Conservation (phyloP, 345 rosid genomes). For the Arabis alpina region DNA sequence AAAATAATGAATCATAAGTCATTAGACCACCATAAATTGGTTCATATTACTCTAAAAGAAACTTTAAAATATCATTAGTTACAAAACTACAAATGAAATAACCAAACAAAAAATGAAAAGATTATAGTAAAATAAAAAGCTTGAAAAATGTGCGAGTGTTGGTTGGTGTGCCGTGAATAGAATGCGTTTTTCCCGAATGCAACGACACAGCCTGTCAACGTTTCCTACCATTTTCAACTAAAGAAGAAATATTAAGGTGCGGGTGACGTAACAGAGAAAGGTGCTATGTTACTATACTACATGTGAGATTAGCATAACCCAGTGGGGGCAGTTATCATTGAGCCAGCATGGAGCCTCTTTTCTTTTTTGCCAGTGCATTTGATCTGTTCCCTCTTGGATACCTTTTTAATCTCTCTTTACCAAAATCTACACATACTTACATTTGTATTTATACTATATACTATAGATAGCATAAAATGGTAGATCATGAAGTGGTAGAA, state of each 20-base stretch:
- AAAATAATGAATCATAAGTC: too few relatives aligned
- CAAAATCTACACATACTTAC: not conserved
- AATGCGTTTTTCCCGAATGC: too few relatives aligned
- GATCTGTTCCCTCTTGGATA: constrained; percentile 38
- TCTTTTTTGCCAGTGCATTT: constrained; percentile 41
- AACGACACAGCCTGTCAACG: constrained; percentile 31
- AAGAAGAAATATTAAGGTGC: constrained; percentile 11
- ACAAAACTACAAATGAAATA: too few relatives aligned
- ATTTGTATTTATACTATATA: not conserved
- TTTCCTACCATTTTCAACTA: not conserved
- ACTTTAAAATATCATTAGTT: too few relatives aligned
- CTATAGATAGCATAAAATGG: too few relatives aligned
- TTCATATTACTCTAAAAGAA: too few relatives aligned
- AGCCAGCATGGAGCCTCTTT: constrained; percentile 37
- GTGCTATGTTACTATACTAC: not conserved
- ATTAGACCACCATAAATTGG: too few relatives aligned
- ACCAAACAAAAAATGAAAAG: not conserved
- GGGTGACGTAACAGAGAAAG: constrained; percentile 33
- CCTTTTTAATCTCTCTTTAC: constrained; percentile 8
- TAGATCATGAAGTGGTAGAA: too few relatives aligned
- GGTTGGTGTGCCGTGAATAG: constrained; percentile 41
- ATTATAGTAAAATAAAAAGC: not conserved
- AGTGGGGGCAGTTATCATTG: constrained; percentile 43
- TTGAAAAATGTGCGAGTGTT: constrained; percentile 34
- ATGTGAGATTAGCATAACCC: constrained; percentile 36